Percentiles rank a stretch among this genome's conserved stretches.
These are phyloP conservation scores for Cichorium intybus DNA, from an alignment of 140 eudicot species.

Conservation along the genomic window DNA sequence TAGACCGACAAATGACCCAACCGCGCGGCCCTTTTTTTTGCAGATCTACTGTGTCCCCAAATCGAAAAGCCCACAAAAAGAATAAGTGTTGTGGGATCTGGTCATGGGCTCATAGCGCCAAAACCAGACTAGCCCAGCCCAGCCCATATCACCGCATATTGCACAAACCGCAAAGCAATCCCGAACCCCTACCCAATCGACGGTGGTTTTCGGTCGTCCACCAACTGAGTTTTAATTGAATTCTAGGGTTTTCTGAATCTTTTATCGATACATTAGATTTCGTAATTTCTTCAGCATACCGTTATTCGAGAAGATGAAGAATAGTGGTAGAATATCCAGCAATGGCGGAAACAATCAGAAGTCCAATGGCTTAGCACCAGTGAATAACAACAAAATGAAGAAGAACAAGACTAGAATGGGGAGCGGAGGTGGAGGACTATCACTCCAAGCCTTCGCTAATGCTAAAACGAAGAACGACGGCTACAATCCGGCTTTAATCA, in stretches of 20 bases:
- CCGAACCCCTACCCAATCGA: neutral
- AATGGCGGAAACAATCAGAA: slow-evolving; percentile 23
- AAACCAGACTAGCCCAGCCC: too few species aligned
- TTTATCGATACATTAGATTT: neutral
- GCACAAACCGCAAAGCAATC: neutral
- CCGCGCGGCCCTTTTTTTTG: too few species aligned
- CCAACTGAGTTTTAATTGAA: neutral
- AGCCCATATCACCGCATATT: neutral
- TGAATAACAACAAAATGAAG: slow-evolving; percentile 35
- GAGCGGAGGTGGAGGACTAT: slow-evolving; percentile 68
- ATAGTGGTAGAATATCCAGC: slow-evolving; percentile 23
- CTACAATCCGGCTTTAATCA: slow-evolving; percentile 76
- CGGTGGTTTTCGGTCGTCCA: neutral
- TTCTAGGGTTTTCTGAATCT: slow-evolving; percentile 15
- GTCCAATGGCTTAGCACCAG: slow-evolving; percentile 29
- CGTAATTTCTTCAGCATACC: slow-evolving; percentile 5
- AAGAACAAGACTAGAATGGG: slow-evolving; percentile 63
- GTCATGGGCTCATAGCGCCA: too few species aligned
- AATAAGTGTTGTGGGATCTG: too few species aligned
- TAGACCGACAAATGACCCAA: too few species aligned
- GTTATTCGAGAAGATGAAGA: slow-evolving; percentile 29
- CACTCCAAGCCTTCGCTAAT: slow-evolving; percentile 84
- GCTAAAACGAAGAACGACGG: slow-evolving; percentile 60
- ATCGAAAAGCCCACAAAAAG: too few species aligned
- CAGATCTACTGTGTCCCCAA: too few species aligned